Evolutionary conservation across 1,139 yeast genomes (phyloP).

Genomic region (Taphrina communis): DNA sequence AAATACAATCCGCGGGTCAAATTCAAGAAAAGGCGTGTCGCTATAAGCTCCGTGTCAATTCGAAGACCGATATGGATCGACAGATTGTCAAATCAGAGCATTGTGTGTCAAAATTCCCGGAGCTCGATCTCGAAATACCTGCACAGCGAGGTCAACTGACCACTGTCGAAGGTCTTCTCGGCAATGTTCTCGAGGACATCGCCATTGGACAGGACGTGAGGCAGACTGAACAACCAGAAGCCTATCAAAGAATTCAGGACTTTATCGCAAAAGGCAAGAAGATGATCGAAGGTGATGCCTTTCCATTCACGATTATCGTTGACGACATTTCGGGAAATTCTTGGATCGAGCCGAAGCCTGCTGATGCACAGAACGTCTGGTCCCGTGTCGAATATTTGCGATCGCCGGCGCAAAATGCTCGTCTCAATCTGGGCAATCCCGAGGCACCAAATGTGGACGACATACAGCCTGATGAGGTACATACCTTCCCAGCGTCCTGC

Average conservation of each 20-base stretch:
- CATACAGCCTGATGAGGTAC: slow-evolving; percentile 75
- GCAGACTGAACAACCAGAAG: slow-evolving; percentile 71
- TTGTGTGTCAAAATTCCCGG: slow-evolving; percentile 79
- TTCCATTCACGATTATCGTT: slow-evolving; percentile 78
- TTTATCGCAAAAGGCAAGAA: slow-evolving; percentile 67
- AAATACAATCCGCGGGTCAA: slow-evolving; percentile 90
- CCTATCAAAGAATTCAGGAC: slow-evolving; percentile 73
- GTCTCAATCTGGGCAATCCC: slow-evolving; percentile 81
- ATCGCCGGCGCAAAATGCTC: slow-evolving; percentile 85
- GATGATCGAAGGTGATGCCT: slow-evolving; percentile 66
- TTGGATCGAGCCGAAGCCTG: slow-evolving; percentile 90
- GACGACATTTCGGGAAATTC: slow-evolving; percentile 99
- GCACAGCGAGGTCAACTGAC: slow-evolving; percentile 93
- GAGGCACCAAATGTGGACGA: slow-evolving; percentile 62
- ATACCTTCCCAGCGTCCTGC: slow-evolving; percentile 89
- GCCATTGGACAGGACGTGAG: slow-evolving; percentile 80
- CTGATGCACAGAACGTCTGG: slow-evolving; percentile 91
- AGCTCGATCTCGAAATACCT: slow-evolving; percentile 92
- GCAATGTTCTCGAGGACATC: slow-evolving; percentile 84
- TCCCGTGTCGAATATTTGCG: slow-evolving; percentile 80
- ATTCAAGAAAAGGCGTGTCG: slow-evolving; percentile 75
- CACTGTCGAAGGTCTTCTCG: slow-evolving; percentile 84
- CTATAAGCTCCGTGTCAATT: slow-evolving; percentile 73
- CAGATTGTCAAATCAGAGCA: slow-evolving; percentile 92
- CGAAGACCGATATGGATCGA: slow-evolving; percentile 76